These are phyloP conservation scores for Ustilago bromivora DNA, from an alignment of 1,284 basidiomycete species.

Conservation along the genomic window DNA sequence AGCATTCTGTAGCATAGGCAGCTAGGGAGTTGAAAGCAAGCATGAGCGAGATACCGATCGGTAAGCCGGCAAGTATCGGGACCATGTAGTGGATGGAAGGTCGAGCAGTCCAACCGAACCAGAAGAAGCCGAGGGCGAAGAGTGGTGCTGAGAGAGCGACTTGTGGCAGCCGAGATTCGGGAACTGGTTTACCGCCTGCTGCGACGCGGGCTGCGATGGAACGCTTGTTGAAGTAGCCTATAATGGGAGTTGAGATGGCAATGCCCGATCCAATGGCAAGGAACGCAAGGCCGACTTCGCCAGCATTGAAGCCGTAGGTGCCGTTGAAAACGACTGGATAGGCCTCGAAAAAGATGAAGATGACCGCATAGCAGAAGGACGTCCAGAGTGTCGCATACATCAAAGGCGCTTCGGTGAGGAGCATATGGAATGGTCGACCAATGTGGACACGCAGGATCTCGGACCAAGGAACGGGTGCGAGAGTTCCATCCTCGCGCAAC, in stretches of 20 bases:
- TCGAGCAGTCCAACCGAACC: slow-evolving; percentile 53
- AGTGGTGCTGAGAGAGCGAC: slow-evolving; percentile 35
- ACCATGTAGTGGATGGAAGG: slow-evolving; percentile 49
- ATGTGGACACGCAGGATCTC: slow-evolving; percentile 41
- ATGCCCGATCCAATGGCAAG: slow-evolving; percentile 49
- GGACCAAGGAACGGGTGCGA: slow-evolving; percentile 24
- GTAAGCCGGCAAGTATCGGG: slow-evolving; percentile 40
- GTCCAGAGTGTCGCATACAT: slow-evolving; percentile 51
- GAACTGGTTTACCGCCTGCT: slow-evolving; percentile 36
- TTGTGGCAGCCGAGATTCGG: slow-evolving; percentile 40
- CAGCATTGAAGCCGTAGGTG: slow-evolving; percentile 51
- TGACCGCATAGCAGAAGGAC: slow-evolving; percentile 45
- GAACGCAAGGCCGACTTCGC: slow-evolving; percentile 49
- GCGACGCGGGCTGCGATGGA: slow-evolving; percentile 24
- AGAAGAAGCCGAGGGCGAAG: slow-evolving; percentile 43
- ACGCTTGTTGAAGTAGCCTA: slow-evolving; percentile 40
- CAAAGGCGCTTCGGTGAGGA: slow-evolving; percentile 43
- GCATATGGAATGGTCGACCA: slow-evolving; percentile 43
- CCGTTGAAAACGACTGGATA: slow-evolving; percentile 47
- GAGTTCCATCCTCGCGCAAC: slow-evolving; percentile 10
- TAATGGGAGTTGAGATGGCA: slow-evolving; percentile 32
- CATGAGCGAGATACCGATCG: slow-evolving; percentile 39
- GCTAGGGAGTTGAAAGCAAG: slow-evolving; percentile 46
- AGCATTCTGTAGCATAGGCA: slow-evolving; percentile 48
- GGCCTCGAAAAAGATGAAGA: slow-evolving; percentile 57